Base-by-base conservation (phyloP, 139 green algal species). In the Volvox africanus region DNA sequence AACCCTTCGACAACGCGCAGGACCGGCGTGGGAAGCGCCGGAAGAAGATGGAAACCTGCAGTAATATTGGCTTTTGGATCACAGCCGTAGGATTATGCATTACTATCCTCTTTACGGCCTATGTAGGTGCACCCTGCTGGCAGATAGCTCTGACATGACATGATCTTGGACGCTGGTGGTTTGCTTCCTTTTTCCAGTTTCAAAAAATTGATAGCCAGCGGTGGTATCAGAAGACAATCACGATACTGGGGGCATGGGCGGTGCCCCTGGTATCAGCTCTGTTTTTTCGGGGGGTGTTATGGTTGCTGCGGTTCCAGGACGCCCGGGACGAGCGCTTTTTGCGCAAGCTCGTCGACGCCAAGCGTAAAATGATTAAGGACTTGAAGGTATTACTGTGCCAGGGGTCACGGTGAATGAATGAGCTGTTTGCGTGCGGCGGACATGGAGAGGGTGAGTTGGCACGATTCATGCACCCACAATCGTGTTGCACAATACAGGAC, bases 291-390 rank as follows among this genome's bases (percentile, higher is more conserved):
- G 88, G 93, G 2, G 69, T 95, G 3, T 50, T 82, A 0, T 89
- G 87, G 17, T 88, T 94, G 17, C n/a, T 93, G 21, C 76, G 68
- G 1, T 35, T 94, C 28, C 19, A 69, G 0, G 93, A 95, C 32
- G 19, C 80, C 26, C 77, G 94, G 0, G 92, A 94, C 13, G 80
- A 84, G 20, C 61, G 37, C 33, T 82, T 91, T 26, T 68, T 97
- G 28, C 85, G 93, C 22, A 67, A 62, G 26, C 32, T 95, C 28
- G 76, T 94, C 50, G 91, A 92, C 1, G 87, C 94, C 26, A 93
- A 95, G 86, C 91, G 92, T 0, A 94, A 92, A 50, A 96, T 97
- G 90, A n/a, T 97, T 16, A 92, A 92, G 71, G 95, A 96, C 35
- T 91, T 97, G 17, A 97, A 97, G 93, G 95, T 93, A 30, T 77